Conservation (phyloP, 805 yeast genomes). For the Brettanomyces anomalus region DNA sequence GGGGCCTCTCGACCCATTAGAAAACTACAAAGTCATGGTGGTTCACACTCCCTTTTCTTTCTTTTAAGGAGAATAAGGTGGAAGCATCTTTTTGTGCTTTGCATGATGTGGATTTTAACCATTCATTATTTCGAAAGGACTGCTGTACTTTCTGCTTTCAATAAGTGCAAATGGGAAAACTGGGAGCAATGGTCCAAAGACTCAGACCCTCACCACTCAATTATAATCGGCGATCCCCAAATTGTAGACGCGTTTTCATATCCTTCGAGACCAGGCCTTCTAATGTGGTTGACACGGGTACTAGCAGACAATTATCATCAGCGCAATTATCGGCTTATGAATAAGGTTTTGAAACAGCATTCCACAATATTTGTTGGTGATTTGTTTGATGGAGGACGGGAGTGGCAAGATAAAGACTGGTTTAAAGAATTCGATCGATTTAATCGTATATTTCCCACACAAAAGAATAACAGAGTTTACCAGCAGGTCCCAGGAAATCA, state of each 20-base stretch:
- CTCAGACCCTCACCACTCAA: slow-evolving; percentile 18
- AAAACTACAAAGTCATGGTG: too few species aligned
- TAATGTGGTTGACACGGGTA: slow-evolving; percentile 44
- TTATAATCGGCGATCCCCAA: slow-evolving; percentile 87
- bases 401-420: slow-evolving; percentile 64
- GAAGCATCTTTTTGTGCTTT: slow-evolving; percentile 18
- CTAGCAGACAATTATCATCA: slow-evolving; percentile 73
- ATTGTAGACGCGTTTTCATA: slow-evolving; percentile 83
- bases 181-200: slow-evolving; percentile 53
- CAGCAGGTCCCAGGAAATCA: slow-evolving; percentile 83
- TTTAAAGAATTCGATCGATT: slow-evolving; percentile 58
- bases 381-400: slow-evolving; percentile 90
- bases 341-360: slow-evolving; percentile 66
- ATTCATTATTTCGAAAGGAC: slow-evolving; percentile 48
- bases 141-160: slow-evolving; percentile 35
- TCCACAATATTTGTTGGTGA: slow-evolving; percentile 80
- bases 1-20: too few species aligned
- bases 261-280: slow-evolving; percentile 47
- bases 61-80: slow-evolving; percentile 5
- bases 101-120: slow-evolving; percentile 33
- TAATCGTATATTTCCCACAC: slow-evolving; percentile 44
- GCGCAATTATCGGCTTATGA: slow-evolving; percentile 51
- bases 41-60: too few species aligned
- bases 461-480: slow-evolving; percentile 23
- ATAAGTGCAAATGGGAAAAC: slow-evolving; percentile 48